phyloP scores from a whole-genome alignment of 2,329 filamentous ascomycete species.

The Sodiomyces alkalinus region DNA sequence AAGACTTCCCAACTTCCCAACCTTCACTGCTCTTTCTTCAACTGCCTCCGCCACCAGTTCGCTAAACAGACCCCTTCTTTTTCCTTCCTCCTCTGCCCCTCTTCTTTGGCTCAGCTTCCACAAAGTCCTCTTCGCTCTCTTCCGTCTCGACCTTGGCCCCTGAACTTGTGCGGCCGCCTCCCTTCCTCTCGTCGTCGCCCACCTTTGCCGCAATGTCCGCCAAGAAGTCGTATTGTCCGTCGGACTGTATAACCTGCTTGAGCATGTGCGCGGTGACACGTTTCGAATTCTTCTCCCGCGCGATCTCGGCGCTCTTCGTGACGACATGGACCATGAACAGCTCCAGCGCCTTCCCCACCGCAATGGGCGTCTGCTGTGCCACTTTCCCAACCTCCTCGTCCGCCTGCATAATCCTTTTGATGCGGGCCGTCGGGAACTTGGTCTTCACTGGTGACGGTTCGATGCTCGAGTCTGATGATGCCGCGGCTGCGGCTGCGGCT shows the following conservation, averaged over 20 bases:
- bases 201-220: slow-evolving; percentile 82
- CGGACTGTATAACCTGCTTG: slow-evolving; percentile 75
- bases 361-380: slow-evolving; percentile 90
- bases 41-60: no score
- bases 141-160: slow-evolving; percentile 33
- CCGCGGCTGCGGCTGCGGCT: slow-evolving; percentile 20
- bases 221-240: slow-evolving; percentile 90
- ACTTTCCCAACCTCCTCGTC: slow-evolving; percentile 98
- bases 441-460: slow-evolving; percentile 68
- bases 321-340: slow-evolving; percentile 96
- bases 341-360: slow-evolving; percentile 88
- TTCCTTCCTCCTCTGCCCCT: slow-evolving; percentile 29
- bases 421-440: slow-evolving; percentile 91
- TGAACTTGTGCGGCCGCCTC: slow-evolving; percentile 16
- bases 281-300: slow-evolving; percentile 70
- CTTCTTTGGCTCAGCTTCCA: slow-evolving; percentile 30
- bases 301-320: slow-evolving; percentile 72
- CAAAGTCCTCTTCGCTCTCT: slow-evolving; percentile 29
- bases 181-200: slow-evolving; percentile 37
- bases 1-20: no score
- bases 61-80: slow-evolving; percentile 26
- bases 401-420: slow-evolving; percentile 98
- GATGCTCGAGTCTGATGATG: no score
- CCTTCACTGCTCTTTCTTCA: no score
- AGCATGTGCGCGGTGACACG: slow-evolving; percentile 81